Evolutionary conservation across 371 early-diverging fungal species (phyloP).

Genomic region (Lichtheimia corymbifera): DNA sequence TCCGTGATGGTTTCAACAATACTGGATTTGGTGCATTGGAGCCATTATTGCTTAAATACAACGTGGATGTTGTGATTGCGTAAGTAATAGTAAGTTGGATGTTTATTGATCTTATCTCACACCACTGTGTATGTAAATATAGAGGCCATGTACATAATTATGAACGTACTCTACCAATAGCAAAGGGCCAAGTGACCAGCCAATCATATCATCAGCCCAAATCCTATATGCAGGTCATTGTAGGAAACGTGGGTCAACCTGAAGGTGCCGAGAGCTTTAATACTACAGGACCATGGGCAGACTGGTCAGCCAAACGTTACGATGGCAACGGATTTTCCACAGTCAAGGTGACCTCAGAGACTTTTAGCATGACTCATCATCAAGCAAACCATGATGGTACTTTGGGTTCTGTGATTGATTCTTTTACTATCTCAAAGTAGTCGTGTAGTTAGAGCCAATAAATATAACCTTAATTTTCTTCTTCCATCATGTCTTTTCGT

Average conservation of each 20-base stretch:
- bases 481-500: not conserved
- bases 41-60: constrained; percentile 18
- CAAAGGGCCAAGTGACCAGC: constrained; percentile 22
- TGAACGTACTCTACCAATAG: constrained; percentile 23
- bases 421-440: constrained; percentile 8
- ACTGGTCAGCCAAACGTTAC: constrained; percentile 41
- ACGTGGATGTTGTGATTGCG: constrained; percentile 29
- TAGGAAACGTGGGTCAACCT: constrained; percentile 45
- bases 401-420: constrained; percentile 30
- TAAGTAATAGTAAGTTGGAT: not conserved
- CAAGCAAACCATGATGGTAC: constrained; percentile 31
- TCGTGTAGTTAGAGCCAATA: not conserved
- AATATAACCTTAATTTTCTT: not conserved
- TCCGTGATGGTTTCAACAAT: constrained; percentile 29
- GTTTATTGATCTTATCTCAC: not conserved
- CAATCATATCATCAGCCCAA: constrained; percentile 41
- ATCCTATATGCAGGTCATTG: constrained; percentile 32
- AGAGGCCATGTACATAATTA: constrained; percentile 15
- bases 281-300: constrained; percentile 23
- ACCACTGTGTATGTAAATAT: not conserved
- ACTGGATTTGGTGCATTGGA: constrained; percentile 20
- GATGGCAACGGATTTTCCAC: constrained; percentile 40
- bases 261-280: constrained; percentile 28
- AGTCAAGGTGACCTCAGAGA: constrained; percentile 28
- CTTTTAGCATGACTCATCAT: constrained; percentile 28